A percentile compares a stretch with the other conserved stretches of the same genome.
Evolutionary conservation across 139 green algal species (phyloP).

Genomic region (Pseudopediastrum boryanum): DNA sequence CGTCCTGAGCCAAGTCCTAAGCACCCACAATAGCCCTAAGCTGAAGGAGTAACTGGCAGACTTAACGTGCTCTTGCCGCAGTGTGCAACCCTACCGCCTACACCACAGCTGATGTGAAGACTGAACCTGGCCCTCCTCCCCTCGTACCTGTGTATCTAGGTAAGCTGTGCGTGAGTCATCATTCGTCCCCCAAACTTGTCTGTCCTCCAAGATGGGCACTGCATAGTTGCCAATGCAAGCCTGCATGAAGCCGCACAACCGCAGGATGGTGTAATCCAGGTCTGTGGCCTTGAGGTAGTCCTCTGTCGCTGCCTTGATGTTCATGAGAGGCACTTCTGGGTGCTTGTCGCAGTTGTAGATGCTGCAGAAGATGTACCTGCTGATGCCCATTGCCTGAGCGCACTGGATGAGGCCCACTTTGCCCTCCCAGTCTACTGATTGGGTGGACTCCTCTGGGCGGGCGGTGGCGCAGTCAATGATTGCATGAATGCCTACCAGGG

Average conservation of each 20-base stretch:
- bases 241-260: slow-evolving; percentile 94
- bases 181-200: slow-evolving; percentile 95
- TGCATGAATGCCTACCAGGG: slow-evolving; percentile 94
- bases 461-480: slow-evolving; percentile 98
- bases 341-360: slow-evolving; percentile 97
- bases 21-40: too few relatives aligned
- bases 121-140: too few relatives aligned
- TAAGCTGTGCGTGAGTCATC: slow-evolving; percentile 94
- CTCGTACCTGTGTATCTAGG: slow-evolving; percentile 79
- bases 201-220: slow-evolving; percentile 97
- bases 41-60: too few relatives aligned
- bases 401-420: slow-evolving; percentile 98
- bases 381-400: slow-evolving; percentile 97
- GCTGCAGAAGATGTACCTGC: slow-evolving; percentile 97
- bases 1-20: too few relatives aligned
- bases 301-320: slow-evolving; percentile 93
- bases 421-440: slow-evolving; percentile 96
- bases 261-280: slow-evolving; percentile 93
- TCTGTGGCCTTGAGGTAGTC: slow-evolving; percentile 83
- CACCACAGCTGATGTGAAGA: too few relatives aligned
- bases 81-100: too few relatives aligned
- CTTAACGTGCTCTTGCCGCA: too few relatives aligned
- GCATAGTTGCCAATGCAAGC: slow-evolving; percentile 98
- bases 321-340: slow-evolving; percentile 92
- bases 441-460: slow-evolving; percentile 91